These are phyloP conservation scores for Phallus indusiatus DNA, from an alignment of 768 basidiomycete genomes.

Conservation along the genomic window DNA sequence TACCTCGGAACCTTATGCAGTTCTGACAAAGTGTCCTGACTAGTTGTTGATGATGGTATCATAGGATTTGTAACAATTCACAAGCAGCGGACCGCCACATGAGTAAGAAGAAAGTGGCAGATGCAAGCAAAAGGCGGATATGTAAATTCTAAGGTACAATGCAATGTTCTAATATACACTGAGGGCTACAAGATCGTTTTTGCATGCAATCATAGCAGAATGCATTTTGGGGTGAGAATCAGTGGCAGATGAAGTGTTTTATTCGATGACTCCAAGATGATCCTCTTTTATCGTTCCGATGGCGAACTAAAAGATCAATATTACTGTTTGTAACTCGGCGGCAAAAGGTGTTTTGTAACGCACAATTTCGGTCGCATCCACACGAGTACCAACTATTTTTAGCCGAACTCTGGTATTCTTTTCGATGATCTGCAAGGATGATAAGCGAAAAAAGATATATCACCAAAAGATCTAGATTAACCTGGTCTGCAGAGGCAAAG, in stretches of 20 bases:
- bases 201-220: no score
- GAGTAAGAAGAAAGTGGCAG: no score
- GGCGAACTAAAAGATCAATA: slow-evolving; percentile 57
- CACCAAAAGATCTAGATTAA: slow-evolving; percentile 19
- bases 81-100: no score
- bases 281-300: slow-evolving; percentile 99
- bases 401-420: slow-evolving; percentile 87
- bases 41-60: no score
- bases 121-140: no score
- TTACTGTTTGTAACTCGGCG: background rate
- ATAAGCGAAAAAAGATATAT: background rate
- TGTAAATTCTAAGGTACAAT: no score
- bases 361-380: slow-evolving; percentile 97
- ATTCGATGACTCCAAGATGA: slow-evolving; percentile 89
- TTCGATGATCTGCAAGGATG: slow-evolving; percentile 74
- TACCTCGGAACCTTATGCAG: no score
- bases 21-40: no score
- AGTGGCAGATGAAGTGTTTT: background rate
- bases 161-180: no score
- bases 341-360: slow-evolving; percentile 21
- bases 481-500: slow-evolving; percentile 86
- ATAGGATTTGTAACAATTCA: no score
- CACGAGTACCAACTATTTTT: slow-evolving; percentile 97
- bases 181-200: no score
- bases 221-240: no score